Conservation (phyloP, 2,329 filamentous ascomycete species). For the Fusarium sp. region DNA sequence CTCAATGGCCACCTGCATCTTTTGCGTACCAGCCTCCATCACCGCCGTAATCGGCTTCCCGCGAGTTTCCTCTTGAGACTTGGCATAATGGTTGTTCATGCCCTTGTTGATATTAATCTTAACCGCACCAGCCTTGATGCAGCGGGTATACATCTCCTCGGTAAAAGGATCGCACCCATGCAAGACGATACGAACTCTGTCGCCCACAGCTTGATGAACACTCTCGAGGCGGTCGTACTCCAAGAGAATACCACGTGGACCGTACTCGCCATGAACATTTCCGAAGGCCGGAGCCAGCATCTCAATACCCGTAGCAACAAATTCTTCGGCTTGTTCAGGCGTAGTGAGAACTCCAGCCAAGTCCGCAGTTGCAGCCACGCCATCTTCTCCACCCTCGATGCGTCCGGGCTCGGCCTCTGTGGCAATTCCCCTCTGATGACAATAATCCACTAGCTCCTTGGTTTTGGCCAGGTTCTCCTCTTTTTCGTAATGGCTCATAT, state of each 20-base stretch:
- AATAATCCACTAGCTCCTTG: slow-evolving; percentile 58
- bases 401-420: slow-evolving; percentile 72
- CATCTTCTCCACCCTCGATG: slow-evolving; percentile 71
- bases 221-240: no score
- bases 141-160: no score
- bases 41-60: no score
- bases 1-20: no score
- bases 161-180: no score
- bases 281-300: slow-evolving; percentile 82
- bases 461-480: background rate
- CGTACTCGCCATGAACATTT: slow-evolving; percentile 83
- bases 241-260: slow-evolving; percentile 46
- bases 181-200: no score
- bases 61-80: no score
- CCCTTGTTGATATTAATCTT: no score
- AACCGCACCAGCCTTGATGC: no score
- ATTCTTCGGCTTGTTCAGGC: slow-evolving; percentile 77
- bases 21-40: no score
- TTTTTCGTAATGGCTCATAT: slow-evolving; percentile 4
- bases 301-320: slow-evolving; percentile 80
- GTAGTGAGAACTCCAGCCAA: slow-evolving; percentile 71
- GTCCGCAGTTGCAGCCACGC: slow-evolving; percentile 72
- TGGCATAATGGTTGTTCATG: no score
- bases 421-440: slow-evolving; percentile 74
- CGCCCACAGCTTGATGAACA: no score